phyloP scores from a whole-genome alignment of 371 early-diverging fungal species.

The Gilbertella persicaria region DNA sequence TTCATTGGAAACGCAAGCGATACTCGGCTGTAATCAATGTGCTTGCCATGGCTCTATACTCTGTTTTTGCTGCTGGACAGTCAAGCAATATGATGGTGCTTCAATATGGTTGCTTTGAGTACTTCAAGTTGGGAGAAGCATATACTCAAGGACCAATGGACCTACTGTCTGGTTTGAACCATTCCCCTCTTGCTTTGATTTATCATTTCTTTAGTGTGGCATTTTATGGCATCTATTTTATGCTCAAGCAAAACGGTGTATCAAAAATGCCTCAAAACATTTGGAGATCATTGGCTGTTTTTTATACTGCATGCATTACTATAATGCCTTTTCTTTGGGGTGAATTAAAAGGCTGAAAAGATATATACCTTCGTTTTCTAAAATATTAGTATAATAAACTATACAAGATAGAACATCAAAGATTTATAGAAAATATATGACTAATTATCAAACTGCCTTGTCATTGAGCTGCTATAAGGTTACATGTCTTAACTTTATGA shows the following conservation, averaged over 20 bases:
- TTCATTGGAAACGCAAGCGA: slow-evolving; percentile 82
- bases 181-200: slow-evolving; percentile 67
- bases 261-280: slow-evolving; percentile 38
- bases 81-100: slow-evolving; percentile 57
- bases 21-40: slow-evolving; percentile 84
- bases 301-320: slow-evolving; percentile 58
- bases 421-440: too few relatives aligned
- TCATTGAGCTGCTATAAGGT: too few relatives aligned
- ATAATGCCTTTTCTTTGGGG: slow-evolving; percentile 60
- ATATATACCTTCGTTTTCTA: too few relatives aligned
- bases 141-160: slow-evolving; percentile 84
- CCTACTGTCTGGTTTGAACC: slow-evolving; percentile 74
- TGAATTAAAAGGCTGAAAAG: slow-evolving; percentile 45
- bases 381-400: too few relatives aligned
- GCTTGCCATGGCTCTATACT: slow-evolving; percentile 87
- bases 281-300: slow-evolving; percentile 39
- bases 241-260: slow-evolving; percentile 43
- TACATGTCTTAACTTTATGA: too few relatives aligned
- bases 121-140: slow-evolving; percentile 81
- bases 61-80: slow-evolving; percentile 71
- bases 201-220: slow-evolving; percentile 89
- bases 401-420: too few relatives aligned
- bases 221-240: slow-evolving; percentile 60
- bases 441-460: too few relatives aligned
- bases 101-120: slow-evolving; percentile 86